Conservation (phyloP, 306 rosid genomes). For the Cucurbita maxima region DNA sequence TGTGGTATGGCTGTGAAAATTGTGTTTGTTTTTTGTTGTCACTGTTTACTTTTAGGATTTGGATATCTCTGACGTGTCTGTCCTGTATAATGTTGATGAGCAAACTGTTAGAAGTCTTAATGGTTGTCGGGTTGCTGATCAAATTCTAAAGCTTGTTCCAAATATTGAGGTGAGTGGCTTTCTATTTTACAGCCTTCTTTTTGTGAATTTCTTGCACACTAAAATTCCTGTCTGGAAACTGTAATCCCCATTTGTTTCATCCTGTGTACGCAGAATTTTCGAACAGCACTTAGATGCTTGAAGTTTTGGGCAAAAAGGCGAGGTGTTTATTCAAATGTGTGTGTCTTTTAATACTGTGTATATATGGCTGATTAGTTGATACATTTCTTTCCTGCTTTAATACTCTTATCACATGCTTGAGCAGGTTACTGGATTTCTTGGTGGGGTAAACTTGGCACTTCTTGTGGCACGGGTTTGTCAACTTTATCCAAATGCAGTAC, state of each 20-base stretch:
- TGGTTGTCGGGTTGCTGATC: constrained; percentile 98
- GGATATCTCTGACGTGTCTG: constrained; percentile 69
- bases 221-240: constrained; percentile 8
- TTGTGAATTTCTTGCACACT: constrained; percentile 14
- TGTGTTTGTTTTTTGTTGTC: not conserved
- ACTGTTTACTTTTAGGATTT: constrained; percentile 46
- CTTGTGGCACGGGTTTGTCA: constrained; percentile 92
- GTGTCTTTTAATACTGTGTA: constrained; percentile 8
- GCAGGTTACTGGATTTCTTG: constrained; percentile 98
- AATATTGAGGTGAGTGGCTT: constrained; percentile 55
- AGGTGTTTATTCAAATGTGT: constrained; percentile 96
- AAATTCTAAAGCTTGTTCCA: constrained; percentile 94
- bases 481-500: constrained; percentile 93
- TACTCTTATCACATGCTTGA: not conserved
- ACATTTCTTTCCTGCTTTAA: not conserved
- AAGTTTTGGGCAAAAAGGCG: constrained; percentile 97
- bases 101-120: constrained; percentile 90
- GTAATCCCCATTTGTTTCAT: not conserved
- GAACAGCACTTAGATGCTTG: constrained; percentile 71
- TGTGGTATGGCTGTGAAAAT: not conserved
- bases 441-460: constrained; percentile 98
- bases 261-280: constrained; percentile 50
- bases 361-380: not conserved
- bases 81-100: constrained; percentile 64
- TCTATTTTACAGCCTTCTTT: constrained; percentile 3